Conservation (phyloP, 352 stramenopile genomes). For the Pythium scleroteichum region DNA sequence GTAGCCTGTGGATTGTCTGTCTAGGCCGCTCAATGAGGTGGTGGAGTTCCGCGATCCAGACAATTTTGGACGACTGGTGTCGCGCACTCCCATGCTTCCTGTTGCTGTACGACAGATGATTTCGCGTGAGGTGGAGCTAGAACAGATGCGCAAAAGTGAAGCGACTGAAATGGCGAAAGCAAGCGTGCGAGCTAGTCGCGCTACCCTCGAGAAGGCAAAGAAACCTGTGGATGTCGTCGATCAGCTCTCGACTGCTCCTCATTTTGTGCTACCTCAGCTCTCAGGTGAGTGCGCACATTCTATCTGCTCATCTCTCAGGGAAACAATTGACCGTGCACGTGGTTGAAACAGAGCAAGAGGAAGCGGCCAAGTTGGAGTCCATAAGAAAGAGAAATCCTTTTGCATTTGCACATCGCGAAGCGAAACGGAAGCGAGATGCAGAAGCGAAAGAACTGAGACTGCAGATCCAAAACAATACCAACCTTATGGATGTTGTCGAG, state of each 20-base stretch:
- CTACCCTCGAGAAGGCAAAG: slow-evolving; percentile 15
- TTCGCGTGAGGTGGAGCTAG: slow-evolving; percentile 74
- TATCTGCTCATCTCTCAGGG: background rate
- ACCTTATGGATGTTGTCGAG: slow-evolving; percentile 20
- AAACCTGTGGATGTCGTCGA: slow-evolving; percentile 20
- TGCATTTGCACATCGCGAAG: slow-evolving; percentile 78
- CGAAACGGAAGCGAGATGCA: slow-evolving; percentile 67
- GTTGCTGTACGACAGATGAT: slow-evolving; percentile 75
- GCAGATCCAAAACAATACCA: slow-evolving; percentile 35
- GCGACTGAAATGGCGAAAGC: slow-evolving; percentile 23
- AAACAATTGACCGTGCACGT: background rate
- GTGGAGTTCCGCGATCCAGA: slow-evolving; percentile 56
- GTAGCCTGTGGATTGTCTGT: background rate
- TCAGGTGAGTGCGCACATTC: slow-evolving; percentile 40
- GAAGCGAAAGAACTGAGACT: slow-evolving; percentile 35
- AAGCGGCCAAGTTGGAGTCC: slow-evolving; percentile 58
- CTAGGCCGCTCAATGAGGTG: slow-evolving; percentile 69
- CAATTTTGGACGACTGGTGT: slow-evolving; percentile 13
- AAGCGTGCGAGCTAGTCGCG: slow-evolving; percentile 8
- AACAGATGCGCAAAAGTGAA: slow-evolving; percentile 75
- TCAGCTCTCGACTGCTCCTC: slow-evolving; percentile 25
- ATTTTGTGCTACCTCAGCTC: slow-evolving; percentile 56
- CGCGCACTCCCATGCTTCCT: slow-evolving; percentile 47
- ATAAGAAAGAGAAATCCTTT: slow-evolving; percentile 77
- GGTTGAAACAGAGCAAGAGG: slow-evolving; percentile 44